Evolutionary conservation across 1,284 basidiomycete species (phyloP).

Genomic region (Phenoliferia sp.): DNA sequence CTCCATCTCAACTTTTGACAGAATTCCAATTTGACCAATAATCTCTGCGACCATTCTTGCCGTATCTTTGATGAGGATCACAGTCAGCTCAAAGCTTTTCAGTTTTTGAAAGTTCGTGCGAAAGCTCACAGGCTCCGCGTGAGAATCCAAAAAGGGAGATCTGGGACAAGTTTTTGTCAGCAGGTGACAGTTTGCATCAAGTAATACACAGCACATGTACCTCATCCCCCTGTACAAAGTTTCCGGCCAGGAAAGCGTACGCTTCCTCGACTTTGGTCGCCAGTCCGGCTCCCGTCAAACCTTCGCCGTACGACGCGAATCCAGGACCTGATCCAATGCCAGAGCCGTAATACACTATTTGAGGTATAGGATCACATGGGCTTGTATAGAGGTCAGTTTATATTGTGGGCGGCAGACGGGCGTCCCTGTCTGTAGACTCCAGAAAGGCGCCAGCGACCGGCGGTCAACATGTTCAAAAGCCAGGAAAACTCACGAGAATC

Average conservation of each 20-base stretch:
- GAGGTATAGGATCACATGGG: slow-evolving; percentile 1
- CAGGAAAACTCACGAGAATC: background rate
- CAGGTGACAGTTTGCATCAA: background rate
- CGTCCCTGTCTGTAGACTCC: background rate
- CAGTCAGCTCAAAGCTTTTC: too few relatives aligned
- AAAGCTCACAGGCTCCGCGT: slow-evolving; percentile 41
- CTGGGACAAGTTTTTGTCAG: background rate
- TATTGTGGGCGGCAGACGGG: background rate
- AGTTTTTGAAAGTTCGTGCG: too few relatives aligned
- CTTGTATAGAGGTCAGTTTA: background rate
- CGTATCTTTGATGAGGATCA: too few relatives aligned
- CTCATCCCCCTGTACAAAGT: slow-evolving; percentile 31
- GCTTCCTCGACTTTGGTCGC: slow-evolving; percentile 25
- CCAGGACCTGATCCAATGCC: slow-evolving; percentile 13
- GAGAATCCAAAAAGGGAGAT: slow-evolving; percentile 46
- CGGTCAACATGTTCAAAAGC: background rate
- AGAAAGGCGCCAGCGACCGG: background rate
- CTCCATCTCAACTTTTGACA: too few relatives aligned
- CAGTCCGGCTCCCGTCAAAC: slow-evolving; percentile 25
- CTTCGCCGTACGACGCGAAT: background rate
- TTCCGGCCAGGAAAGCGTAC: slow-evolving; percentile 27
- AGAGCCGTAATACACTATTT: slow-evolving; percentile 14
- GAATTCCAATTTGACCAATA: too few relatives aligned
- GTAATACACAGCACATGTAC: slow-evolving; percentile 1
- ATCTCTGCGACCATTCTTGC: too few relatives aligned